These are phyloP conservation scores for Trichophyton verrucosum DNA, from an alignment of 2,329 filamentous ascomycete genomes.

Conservation along the genomic window DNA sequence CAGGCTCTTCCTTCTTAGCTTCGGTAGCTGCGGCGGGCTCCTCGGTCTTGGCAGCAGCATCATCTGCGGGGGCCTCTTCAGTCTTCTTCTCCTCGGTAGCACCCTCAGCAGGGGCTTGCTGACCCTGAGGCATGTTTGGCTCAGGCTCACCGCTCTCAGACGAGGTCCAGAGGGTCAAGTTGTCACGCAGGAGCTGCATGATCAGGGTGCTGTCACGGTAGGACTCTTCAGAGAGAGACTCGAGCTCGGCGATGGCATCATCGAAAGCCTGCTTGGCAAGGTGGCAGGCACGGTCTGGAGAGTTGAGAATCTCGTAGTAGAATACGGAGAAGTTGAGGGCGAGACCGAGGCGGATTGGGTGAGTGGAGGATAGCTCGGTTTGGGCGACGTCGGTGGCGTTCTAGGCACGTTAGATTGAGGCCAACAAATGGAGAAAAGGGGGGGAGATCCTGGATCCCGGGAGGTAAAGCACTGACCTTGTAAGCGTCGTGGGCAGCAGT, in stretches of 20 bases:
- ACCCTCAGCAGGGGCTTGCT: neutral
- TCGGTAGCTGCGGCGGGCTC: conserved; percentile 8
- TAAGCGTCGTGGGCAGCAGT: conserved; percentile 87
- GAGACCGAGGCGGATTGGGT: conserved; percentile 94
- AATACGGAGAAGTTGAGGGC: conserved; percentile 99
- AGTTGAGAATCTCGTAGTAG: conserved; percentile 99
- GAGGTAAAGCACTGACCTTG: conserved; percentile 52
- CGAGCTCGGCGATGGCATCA: conserved; percentile 95
- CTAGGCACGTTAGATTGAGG: conserved; percentile 34
- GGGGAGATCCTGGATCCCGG: neutral
- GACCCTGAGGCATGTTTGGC: conserved; percentile 32
- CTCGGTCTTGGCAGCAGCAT: conserved; percentile 2
- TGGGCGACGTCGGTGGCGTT: conserved; percentile 96
- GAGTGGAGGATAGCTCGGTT: conserved; percentile 91
- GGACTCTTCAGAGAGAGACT: conserved; percentile 93
- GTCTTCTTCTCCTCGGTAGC: conserved; percentile 46
- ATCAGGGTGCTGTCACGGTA: conserved; percentile 98
- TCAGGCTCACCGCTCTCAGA: conserved; percentile 69
- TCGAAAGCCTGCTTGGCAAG: conserved; percentile 98
- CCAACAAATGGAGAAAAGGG: neutral
- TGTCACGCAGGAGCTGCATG: conserved; percentile 98
- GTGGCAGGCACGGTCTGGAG: conserved; percentile 92
- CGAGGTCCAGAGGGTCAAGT: conserved; percentile 95
- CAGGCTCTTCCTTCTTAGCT: conserved; percentile 12
- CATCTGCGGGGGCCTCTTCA: conserved; percentile 19